A percentile compares a stretch with the other conserved stretches of the same genome.
Evolutionary conservation across 352 stramenopile species (phyloP).

Genomic region (Phytophthora pseudosyringae): DNA sequence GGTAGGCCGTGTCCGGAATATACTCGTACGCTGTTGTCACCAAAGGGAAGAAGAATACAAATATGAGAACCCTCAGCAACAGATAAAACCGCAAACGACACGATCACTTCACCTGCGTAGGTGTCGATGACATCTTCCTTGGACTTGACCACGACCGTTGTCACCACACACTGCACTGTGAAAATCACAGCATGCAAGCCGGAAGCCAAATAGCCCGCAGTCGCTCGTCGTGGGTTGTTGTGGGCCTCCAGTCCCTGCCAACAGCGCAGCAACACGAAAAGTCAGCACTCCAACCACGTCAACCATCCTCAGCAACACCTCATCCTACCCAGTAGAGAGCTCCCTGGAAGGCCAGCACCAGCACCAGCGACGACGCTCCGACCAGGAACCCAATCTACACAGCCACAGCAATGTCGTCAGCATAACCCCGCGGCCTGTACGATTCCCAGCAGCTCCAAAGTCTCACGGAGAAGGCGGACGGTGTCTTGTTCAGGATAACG

Average conservation of each 20-base stretch:
- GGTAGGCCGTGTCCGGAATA: constrained; percentile 69
- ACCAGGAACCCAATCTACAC: constrained; percentile 77
- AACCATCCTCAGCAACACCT: neutral
- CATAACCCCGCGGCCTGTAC: neutral
- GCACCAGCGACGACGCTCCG: constrained; percentile 65
- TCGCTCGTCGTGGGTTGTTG: constrained; percentile 36
- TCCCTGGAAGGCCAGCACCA: constrained; percentile 73
- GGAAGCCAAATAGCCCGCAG: constrained; percentile 54
- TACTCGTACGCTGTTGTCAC: constrained; percentile 74
- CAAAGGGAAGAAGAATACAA: neutral
- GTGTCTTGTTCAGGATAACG: constrained; percentile 82
- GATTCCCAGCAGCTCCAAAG: neutral
- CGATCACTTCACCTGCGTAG: constrained; percentile 63
- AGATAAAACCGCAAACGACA: neutral
- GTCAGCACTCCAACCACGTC: neutral
- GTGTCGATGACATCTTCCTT: constrained; percentile 89
- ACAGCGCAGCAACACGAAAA: neutral
- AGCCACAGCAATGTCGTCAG: constrained; percentile 1
- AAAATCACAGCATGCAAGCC: constrained; percentile 65
- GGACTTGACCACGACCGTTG: constrained; percentile 66
- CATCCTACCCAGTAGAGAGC: constrained; percentile 69
- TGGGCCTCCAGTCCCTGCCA: constrained; percentile 49
- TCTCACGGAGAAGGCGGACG: constrained; percentile 77
- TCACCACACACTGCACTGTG: constrained; percentile 63
- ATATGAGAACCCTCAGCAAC: neutral